Evolutionary conservation across 352 stramenopile species (phyloP), one percentile per base, ranked within the genome.

Genomic region (Pythium graminicola): DNA sequence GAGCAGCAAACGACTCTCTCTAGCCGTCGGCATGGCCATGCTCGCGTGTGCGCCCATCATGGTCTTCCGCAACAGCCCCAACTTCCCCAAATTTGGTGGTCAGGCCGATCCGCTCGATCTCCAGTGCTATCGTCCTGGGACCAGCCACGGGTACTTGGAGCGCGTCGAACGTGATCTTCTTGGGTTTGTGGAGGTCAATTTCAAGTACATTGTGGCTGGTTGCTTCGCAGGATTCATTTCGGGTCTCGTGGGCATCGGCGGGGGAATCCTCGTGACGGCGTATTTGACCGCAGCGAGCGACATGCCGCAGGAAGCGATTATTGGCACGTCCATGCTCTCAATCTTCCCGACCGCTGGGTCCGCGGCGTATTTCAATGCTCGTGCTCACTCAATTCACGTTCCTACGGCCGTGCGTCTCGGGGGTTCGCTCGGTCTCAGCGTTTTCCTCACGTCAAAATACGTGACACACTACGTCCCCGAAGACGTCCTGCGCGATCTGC

Each of bases 211-310:
- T 29, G 50, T 76, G 11, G 81, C 81, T 1, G 81, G 81, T 11
- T 75, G 72, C 26, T 53, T 78, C 20, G 73, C 81, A 9, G 79
- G 79, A 22, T 90, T 89, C 62, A 84, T 93, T 62, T 90, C 81
- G 9, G 81, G 81, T 2, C 66, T 93, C 7, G 87, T 76, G 35
- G 81, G 81, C 28, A 69, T 88, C 22, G 81, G 81, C 57, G 81
- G 81, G 49, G 81, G 79, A 23, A 88, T 93, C 53, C 75, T 93
- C 47, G 87, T 90, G 55, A 90, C 77, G 14, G 74, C 81, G 2
- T 93, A 93, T 56, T 62, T 93, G 46, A 90, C 79, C 6, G 72
- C 80, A 22, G 71, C 79, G 6, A 93, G 79, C 58, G 77, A 93
- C 47, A 89, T 93, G 79, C 76, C 81, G 6, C 81, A 93, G 55